Conservation (phyloP, 1,139 yeast genomes). For the Scheffersomyces titani region DNA sequence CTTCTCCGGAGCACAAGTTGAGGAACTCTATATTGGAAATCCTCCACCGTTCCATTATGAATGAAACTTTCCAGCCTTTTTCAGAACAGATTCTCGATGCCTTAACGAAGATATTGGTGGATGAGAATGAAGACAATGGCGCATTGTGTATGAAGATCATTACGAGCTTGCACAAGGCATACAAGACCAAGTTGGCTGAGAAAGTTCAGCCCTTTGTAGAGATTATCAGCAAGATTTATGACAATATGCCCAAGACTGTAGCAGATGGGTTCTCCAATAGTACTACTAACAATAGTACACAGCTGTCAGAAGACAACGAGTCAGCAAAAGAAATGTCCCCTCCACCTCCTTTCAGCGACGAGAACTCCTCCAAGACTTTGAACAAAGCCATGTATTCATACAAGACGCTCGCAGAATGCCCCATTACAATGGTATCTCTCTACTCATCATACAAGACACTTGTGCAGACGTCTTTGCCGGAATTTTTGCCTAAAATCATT, state of each 20-base stretch:
- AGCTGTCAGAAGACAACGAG: slow-evolving; percentile 8
- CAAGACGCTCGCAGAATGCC: slow-evolving; percentile 93
- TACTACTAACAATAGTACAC: not conserved
- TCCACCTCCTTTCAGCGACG: slow-evolving; percentile 34
- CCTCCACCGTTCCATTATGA: slow-evolving; percentile 78
- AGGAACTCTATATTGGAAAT: slow-evolving; percentile 78
- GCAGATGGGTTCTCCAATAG: slow-evolving; percentile 54
- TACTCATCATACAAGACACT: slow-evolving; percentile 84
- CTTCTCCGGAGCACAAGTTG: slow-evolving; percentile 69
- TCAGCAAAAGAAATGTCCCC: slow-evolving; percentile 36
- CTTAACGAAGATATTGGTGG: slow-evolving; percentile 60
- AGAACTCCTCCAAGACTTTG: slow-evolving; percentile 40
- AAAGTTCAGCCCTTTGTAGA: slow-evolving; percentile 81
- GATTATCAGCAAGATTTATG: slow-evolving; percentile 74
- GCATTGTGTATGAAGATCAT: slow-evolving; percentile 86
- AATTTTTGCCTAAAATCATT: slow-evolving; percentile 80
- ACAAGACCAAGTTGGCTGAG: slow-evolving; percentile 65
- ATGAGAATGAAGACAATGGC: slow-evolving; percentile 95
- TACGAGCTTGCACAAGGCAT: slow-evolving; percentile 86
- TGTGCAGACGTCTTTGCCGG: slow-evolving; percentile 70
- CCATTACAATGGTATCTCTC: slow-evolving; percentile 91
- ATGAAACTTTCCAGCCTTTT: slow-evolving; percentile 77
- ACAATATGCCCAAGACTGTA: slow-evolving; percentile 77
- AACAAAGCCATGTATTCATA: slow-evolving; percentile 74
- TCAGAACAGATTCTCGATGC: slow-evolving; percentile 61